These are phyloP conservation scores for Fusarium globosum DNA, from an alignment of 2,329 filamentous ascomycete genomes.

Conservation along the genomic window DNA sequence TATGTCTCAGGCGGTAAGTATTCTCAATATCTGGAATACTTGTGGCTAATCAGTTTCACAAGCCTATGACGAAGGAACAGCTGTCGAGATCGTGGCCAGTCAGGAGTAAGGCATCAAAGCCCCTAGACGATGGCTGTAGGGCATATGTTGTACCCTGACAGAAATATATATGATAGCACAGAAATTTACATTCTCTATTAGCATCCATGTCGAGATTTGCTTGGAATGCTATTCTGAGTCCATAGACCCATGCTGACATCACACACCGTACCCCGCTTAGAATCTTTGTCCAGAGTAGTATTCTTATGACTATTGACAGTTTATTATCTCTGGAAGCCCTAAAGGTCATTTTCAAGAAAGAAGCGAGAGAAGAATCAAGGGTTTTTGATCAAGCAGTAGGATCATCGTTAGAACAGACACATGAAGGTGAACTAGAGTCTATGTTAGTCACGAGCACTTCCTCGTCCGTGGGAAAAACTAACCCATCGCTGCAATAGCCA, in stretches of 20 bases:
- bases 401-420: neutral
- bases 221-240: neutral
- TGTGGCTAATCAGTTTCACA: neutral
- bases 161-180: neutral
- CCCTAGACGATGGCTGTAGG: neutral
- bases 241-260: neutral
- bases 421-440: fast-evolving
- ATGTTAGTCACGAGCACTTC: neutral
- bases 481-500: neutral
- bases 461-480: neutral
- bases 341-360: neutral
- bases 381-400: neutral
- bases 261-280: no score
- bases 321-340: no score
- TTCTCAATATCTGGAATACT: fast-evolving
- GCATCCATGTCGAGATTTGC: neutral
- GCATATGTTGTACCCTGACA: neutral
- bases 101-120: neutral
- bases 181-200: neutral
- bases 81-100: neutral
- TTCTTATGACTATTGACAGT: neutral
- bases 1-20: neutral
- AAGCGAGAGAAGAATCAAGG: no score
- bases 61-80: fast-evolving
- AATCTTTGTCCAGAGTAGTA: no score